phyloP scores from a whole-genome alignment of 306 rosid genomes.

The Erythrophleum fordii region DNA sequence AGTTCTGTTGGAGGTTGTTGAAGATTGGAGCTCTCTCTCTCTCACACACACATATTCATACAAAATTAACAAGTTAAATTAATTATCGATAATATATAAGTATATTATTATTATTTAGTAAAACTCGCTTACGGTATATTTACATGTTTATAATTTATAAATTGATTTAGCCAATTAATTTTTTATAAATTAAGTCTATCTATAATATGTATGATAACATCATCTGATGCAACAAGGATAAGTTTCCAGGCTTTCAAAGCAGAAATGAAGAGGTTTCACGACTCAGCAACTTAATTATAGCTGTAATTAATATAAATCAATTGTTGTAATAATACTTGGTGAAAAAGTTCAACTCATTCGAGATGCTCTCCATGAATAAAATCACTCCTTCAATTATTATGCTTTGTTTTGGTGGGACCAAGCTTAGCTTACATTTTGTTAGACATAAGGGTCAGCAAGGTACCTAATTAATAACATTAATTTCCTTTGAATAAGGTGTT shows the following conservation, averaged over 20 bases:
- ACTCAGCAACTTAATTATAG: background rate
- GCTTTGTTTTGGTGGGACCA: background rate
- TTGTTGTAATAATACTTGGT: background rate
- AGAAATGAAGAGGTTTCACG: background rate
- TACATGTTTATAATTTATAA: background rate
- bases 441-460: background rate
- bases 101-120: too few relatives aligned
- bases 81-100: too few relatives aligned
- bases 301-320: background rate
- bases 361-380: background rate
- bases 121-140: background rate
- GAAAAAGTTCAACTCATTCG: background rate
- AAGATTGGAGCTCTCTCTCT: too few relatives aligned
- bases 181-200: background rate
- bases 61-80: too few relatives aligned
- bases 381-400: background rate
- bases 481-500: background rate
- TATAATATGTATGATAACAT: background rate
- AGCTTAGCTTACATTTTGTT: background rate
- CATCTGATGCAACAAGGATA: background rate
- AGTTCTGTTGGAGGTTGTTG: too few relatives aligned
- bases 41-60: too few relatives aligned
- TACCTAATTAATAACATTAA: background rate
- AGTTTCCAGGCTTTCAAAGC: background rate
- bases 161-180: background rate